Conservation (phyloP, 2,329 filamentous ascomycete genomes). For the Ophiocordyceps robertsii region DNA sequence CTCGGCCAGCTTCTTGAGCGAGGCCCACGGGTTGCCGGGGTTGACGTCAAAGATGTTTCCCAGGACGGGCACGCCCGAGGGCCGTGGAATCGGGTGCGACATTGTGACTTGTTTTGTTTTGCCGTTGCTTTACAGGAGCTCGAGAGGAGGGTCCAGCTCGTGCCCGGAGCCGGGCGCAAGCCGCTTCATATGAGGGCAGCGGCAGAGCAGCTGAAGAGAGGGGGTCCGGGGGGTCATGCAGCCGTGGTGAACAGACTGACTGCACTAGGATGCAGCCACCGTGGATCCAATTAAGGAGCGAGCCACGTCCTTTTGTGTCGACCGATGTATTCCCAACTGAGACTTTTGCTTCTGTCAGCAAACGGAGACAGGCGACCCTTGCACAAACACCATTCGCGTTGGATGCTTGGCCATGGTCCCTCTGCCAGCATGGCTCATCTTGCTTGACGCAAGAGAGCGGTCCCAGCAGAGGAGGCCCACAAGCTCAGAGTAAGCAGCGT, state of each 20-base stretch:
- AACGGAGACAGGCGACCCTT: too few relatives aligned
- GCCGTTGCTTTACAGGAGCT: not conserved
- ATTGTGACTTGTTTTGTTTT: slow-evolving; percentile 8
- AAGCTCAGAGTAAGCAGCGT: too few relatives aligned
- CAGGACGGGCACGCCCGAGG: slow-evolving; percentile 19
- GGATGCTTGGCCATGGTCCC: too few relatives aligned
- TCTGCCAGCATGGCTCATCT: too few relatives aligned
- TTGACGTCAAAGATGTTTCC: slow-evolving; percentile 23
- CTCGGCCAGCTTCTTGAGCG: slow-evolving; percentile 20
- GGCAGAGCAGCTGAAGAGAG: not conserved
- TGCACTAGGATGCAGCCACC: too few relatives aligned
- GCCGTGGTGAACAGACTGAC: slow-evolving; percentile 2
- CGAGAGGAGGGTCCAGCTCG: not conserved
- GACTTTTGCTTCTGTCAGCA: too few relatives aligned
- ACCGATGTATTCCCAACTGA: too few relatives aligned
- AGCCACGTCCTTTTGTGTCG: too few relatives aligned
- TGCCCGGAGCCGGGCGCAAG: not conserved
- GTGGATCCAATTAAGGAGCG: too few relatives aligned
- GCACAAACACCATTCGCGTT: too few relatives aligned
- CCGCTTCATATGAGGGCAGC: not conserved
- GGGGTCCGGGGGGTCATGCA: not conserved
- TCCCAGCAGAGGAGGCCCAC: too few relatives aligned
- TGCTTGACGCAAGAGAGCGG: too few relatives aligned
- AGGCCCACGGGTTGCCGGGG: slow-evolving; percentile 21
- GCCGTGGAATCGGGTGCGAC: slow-evolving; percentile 21